Percentiles rank a stretch among this genome's conserved stretches.
These are phyloP conservation scores for Diaporthe sp. DNA, from an alignment of 2,329 filamentous ascomycete genomes.

Conservation along the genomic window DNA sequence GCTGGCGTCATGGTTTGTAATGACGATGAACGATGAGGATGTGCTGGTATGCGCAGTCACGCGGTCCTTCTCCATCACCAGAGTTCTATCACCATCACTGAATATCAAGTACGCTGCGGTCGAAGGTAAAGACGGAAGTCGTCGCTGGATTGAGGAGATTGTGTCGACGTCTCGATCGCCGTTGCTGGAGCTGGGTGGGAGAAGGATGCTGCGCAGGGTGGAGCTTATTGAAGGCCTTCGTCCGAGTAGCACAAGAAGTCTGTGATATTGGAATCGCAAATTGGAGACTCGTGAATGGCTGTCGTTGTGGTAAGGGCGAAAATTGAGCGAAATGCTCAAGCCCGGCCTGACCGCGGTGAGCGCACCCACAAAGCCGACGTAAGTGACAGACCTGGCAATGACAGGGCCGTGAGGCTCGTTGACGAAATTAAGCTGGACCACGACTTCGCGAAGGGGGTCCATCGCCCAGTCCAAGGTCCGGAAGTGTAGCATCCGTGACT, in stretches of 20 bases:
- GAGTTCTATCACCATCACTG: not conserved
- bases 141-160: not conserved
- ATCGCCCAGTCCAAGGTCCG: slow-evolving; percentile 67
- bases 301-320: slow-evolving; percentile 48
- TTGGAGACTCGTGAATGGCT: slow-evolving; percentile 39
- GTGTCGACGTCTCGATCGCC: not conserved
- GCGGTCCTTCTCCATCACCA: slow-evolving; percentile 10
- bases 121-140: not conserved
- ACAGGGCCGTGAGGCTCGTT: slow-evolving; percentile 45
- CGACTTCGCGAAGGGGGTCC: slow-evolving; percentile 58
- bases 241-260: not conserved
- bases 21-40: not conserved
- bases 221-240: not conserved
- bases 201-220: not conserved
- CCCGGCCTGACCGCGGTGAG: slow-evolving; percentile 57
- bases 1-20: slow-evolving; percentile 9
- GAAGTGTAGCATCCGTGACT: slow-evolving; percentile 59
- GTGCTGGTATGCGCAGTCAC: not conserved
- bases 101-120: slow-evolving; percentile 3
- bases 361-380: slow-evolving; percentile 61
- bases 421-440: slow-evolving; percentile 64
- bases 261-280: not conserved
- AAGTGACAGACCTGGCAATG: slow-evolving; percentile 43
- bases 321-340: slow-evolving; percentile 61
- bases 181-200: not conserved